Evolutionary conservation across 148 eudicot species (phyloP), one percentile per base, ranked within the genome.

Genomic region (Camellia japonica): DNA sequence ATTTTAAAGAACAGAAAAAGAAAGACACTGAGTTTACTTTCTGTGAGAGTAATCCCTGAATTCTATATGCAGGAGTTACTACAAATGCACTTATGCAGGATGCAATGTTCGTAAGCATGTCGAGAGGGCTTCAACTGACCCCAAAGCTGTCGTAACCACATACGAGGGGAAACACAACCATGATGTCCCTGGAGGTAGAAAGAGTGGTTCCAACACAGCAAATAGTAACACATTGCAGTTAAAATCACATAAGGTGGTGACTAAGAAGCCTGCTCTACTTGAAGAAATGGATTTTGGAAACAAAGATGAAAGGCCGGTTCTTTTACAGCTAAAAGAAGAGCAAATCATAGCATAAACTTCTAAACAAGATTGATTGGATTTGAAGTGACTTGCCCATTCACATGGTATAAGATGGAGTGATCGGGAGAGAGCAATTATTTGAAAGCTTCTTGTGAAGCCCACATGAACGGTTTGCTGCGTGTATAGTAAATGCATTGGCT

Each of bases 81-180:
- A 95, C 79, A 90, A 89, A 81, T 95, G 98, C 77, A 90, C 98
- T 0, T 87, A 89, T 15, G 78, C 81, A 0, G 97, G 96, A 6
- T 95, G 98, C 89, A 90, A 86, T 77, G 98, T 93, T 2, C 90
- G 97, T 6, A 95, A 95, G 73, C 98, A 95, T 55, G 97, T 95
- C 0, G 98, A 95, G 85, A 90, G 97, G 83, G 85, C 97, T 78
- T 87, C 94, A 38, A 74, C 91, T 2, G 98, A 95, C 66, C 79
- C 82, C 14, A 90, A 87, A 81, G 90, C 93, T 19, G 98, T 95
- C 11, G 88, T 95, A 75, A 95, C 98, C 4, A 91, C 97, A 16
- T 95, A 95, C 44, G 98, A 95, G 69, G 98, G 98, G 43, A 93
- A 92, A 71, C 98, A 95, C 79, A 88, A 87, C 59, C 98, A 95